phyloP scores from a whole-genome alignment of 2,329 filamentous ascomycete species.

The Hirsutella thompsonii region DNA sequence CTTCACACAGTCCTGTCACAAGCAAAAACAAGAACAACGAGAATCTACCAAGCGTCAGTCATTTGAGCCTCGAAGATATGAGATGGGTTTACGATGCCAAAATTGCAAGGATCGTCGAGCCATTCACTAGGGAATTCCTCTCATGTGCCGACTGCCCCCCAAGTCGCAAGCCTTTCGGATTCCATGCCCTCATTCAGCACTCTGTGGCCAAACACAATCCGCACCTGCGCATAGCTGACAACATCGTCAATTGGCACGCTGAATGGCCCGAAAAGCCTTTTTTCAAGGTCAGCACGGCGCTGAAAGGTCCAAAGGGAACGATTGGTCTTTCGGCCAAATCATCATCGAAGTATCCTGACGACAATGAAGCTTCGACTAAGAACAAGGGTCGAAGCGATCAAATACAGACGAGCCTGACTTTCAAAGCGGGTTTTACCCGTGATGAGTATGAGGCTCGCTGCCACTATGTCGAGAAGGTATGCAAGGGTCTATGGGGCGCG shows the following conservation, averaged over 20 bases:
- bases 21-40: constrained; percentile 35
- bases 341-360: no score
- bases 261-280: constrained; percentile 70
- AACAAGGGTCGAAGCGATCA: no score
- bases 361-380: no score
- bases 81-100: constrained; percentile 74
- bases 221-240: constrained; percentile 54
- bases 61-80: constrained; percentile 70
- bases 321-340: neutral
- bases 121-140: constrained; percentile 58
- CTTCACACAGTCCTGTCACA: constrained; percentile 15
- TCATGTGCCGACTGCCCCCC: constrained; percentile 58
- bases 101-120: constrained; percentile 56
- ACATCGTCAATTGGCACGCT: constrained; percentile 67
- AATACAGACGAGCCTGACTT: no score
- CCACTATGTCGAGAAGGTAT: constrained; percentile 38
- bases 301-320: neutral
- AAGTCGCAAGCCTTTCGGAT: constrained; percentile 55
- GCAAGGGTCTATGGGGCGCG: constrained; percentile 49
- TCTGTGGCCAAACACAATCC: constrained; percentile 72
- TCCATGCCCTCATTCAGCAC: constrained; percentile 72
- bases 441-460: constrained; percentile 29
- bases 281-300: constrained; percentile 47
- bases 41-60: constrained; percentile 44
- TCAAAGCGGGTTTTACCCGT: no score